Evolutionary conservation across 116 monocot genomes (phyloP), one percentile per base, ranked within the genome.

Genomic region (Dioscorea cayenensis): DNA sequence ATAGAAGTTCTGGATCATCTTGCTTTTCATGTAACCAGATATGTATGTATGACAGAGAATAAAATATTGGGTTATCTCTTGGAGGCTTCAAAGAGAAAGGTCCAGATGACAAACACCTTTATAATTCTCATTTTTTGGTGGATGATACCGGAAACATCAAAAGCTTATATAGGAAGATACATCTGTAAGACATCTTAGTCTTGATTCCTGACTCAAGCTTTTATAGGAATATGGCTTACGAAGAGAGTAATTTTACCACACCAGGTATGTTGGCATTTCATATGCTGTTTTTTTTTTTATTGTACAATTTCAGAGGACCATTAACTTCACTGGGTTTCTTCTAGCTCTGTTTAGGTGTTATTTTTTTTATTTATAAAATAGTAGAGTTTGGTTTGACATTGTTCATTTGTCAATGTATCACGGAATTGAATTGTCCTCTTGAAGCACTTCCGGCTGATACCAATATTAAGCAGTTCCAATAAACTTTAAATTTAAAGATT

Each of bases 11-110:
- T 55, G 17, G 55, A n/a, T 55, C 17, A 16, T 55, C 4, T 16
- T 55, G 55, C 14, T 16, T 16, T 16, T 3, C 14, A 55, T 55
- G 55, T 55, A 55, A 55, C 14, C 1, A 25, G 25, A 25, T 11
- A 55, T 55, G 55, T 86, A 50, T 55, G 10, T 83, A 50, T 55
- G 59, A 51, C 79, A 96, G 96, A 67, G 86, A 90, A 75, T 80
- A 84, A 80, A 88, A 80, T 78, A 88, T 90, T 28, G 92, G 96
- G 92, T 50, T 92, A 49, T 90, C 87, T 23, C 84, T 92, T 74
- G 92, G 95, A 73, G 95, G 90, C 13, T 92, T 96, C 73, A 92
- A 96, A 64, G 95, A 89, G 74, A 92, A 86, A 78, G 90, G 95
- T 50, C 69, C 85, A 23, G 92, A 86, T 71, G 90, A 88, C 73